Evolutionary conservation across 768 basidiomycete genomes (phyloP).

Genomic region (Pleurotus eryngii): DNA sequence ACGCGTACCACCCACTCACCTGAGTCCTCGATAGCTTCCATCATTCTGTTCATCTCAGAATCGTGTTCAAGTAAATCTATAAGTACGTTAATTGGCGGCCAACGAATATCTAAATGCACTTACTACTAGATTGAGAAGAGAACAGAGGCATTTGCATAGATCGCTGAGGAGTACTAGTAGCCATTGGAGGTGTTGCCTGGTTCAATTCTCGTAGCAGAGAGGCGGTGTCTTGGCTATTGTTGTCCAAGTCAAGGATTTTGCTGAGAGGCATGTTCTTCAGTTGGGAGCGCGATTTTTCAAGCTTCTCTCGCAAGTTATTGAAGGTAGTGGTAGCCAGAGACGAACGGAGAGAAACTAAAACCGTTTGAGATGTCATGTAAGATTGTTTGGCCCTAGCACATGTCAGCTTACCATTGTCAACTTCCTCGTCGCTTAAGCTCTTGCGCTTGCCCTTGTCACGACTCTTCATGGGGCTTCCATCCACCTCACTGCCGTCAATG

Average conservation of each 20-base stretch:
- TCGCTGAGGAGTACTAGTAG: conserved; percentile 47
- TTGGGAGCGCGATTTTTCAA: conserved; percentile 34
- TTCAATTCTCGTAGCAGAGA: conserved; percentile 35
- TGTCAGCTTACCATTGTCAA: conserved; percentile 48
- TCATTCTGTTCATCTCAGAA: conserved; percentile 67
- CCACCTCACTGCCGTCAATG: conserved; percentile 57
- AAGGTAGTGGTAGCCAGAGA: too few relatives aligned
- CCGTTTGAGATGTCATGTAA: too few relatives aligned
- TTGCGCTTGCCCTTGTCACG: conserved; percentile 48
- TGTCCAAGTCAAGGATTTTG: conserved; percentile 5
- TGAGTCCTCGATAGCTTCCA: conserved; percentile 44
- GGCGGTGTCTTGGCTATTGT: conserved; percentile 36
- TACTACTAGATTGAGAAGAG: conserved; percentile 56
- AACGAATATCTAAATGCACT: conserved; percentile 3
- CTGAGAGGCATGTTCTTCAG: conserved; percentile 30
- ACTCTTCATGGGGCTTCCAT: conserved; percentile 44
- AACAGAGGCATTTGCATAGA: conserved; percentile 56
- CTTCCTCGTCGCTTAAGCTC: conserved; percentile 69
- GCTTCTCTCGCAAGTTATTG: conserved; percentile 38
- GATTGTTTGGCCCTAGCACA: conserved; percentile 18
- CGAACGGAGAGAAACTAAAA: too few relatives aligned
- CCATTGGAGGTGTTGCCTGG: conserved; percentile 32
- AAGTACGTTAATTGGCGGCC: conserved; percentile 15
- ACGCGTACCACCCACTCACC: conserved; percentile 25
- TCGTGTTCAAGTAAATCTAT: conserved; percentile 15